Percentiles rank a stretch among this genome's conserved stretches.
These are phyloP conservation scores for Papiliotrema flavescens DNA, from an alignment of 1,284 basidiomycete genomes.

Conservation along the genomic window DNA sequence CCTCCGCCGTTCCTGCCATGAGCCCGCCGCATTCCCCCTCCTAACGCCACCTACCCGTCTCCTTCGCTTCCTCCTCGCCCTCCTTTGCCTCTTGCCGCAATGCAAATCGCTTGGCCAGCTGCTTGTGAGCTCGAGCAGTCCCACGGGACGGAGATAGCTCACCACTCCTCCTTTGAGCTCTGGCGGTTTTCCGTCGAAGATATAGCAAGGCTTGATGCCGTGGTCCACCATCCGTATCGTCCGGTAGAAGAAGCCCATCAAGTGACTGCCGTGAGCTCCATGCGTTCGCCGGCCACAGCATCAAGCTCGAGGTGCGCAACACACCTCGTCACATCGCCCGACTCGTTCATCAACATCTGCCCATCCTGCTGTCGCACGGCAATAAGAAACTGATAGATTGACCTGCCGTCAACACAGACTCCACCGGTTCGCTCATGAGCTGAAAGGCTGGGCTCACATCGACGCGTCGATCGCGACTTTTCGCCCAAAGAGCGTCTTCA, in stretches of 20 bases:
- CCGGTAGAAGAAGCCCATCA: slow-evolving; percentile 98
- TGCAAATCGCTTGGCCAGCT: slow-evolving; percentile 92
- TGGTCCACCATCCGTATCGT: slow-evolving; percentile 98
- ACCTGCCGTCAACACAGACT: slow-evolving; percentile 34
- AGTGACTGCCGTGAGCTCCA: slow-evolving; percentile 58
- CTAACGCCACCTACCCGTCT: slow-evolving; percentile 60
- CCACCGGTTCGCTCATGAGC: background rate
- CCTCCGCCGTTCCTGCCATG: slow-evolving; percentile 69
- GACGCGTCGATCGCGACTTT: slow-evolving; percentile 99
- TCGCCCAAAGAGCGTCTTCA: slow-evolving; percentile 93
- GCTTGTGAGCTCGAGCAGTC: slow-evolving; percentile 1
- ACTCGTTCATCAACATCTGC: slow-evolving; percentile 93
- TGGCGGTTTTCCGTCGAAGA: slow-evolving; percentile 98
- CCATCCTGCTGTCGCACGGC: slow-evolving; percentile 95
- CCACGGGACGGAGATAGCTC: slow-evolving; percentile 47
- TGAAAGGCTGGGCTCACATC: slow-evolving; percentile 58
- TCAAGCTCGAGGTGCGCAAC: slow-evolving; percentile 17
- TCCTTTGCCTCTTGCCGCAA: slow-evolving; percentile 88
- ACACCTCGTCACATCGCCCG: slow-evolving; percentile 86
- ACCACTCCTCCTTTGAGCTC: slow-evolving; percentile 96
- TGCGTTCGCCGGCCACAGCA: background rate
- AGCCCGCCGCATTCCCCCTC: background rate
- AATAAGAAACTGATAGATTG: slow-evolving; percentile 82
- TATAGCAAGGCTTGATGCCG: slow-evolving; percentile 96
- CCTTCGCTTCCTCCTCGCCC: slow-evolving; percentile 92